phyloP scores from a whole-genome alignment of 2,329 filamentous ascomycete genomes.

The Sarocladiaceae sp. region DNA sequence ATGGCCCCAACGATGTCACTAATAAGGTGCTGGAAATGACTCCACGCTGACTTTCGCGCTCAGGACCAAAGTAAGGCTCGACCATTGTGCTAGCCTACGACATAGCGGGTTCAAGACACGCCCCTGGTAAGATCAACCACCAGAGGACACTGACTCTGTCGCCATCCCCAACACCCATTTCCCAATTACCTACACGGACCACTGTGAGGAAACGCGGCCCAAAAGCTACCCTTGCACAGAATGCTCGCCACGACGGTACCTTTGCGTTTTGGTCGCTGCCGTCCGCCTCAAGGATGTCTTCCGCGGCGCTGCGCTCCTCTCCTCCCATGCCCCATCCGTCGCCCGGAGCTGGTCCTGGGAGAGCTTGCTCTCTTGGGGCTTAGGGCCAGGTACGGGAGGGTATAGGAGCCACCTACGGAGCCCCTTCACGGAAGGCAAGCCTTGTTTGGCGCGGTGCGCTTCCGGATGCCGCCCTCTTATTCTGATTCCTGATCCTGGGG shows the following conservation, averaged over 20 bases:
- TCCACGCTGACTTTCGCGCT: slow-evolving; percentile 9
- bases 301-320: slow-evolving; percentile 7
- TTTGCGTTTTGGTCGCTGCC: slow-evolving; percentile 2
- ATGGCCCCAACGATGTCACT: background rate
- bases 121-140: background rate
- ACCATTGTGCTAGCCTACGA: slow-evolving; percentile 5
- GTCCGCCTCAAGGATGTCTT: background rate
- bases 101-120: background rate
- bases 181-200: background rate
- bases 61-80: slow-evolving; percentile 5
- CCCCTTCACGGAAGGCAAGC: slow-evolving; percentile 1
- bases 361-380: slow-evolving; percentile 3
- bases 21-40: slow-evolving; percentile 2
- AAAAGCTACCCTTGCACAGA: background rate
- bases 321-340: background rate
- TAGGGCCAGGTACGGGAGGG: slow-evolving; percentile 6
- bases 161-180: background rate
- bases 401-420: background rate
- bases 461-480: background rate
- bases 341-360: background rate
- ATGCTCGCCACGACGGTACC: background rate
- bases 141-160: background rate
- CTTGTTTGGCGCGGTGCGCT: slow-evolving; percentile 1
- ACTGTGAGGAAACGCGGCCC: background rate
- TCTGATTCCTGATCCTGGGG: background rate